A percentile compares a stretch with the other conserved stretches of the same genome.
Conservation (phyloP, 192 early-diverging fungal genomes). For the Diversispora eburnea region DNA sequence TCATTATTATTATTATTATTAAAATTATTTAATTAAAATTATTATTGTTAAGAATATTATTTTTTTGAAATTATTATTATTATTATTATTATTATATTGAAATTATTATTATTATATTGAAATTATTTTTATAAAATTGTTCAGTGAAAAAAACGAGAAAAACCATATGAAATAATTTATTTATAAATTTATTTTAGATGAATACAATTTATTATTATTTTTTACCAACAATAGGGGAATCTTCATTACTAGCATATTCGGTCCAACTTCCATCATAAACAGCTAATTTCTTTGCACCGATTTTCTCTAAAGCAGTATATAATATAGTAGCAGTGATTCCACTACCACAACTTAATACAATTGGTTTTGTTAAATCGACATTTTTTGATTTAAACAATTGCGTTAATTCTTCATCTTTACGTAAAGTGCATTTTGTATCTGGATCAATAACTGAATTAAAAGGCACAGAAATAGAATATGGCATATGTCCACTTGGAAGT, state of each 20-base stretch:
- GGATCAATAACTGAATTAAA: constrained; percentile 58
- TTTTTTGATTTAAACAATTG: constrained; percentile 55
- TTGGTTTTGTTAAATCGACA: constrained; percentile 65
- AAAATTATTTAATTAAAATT: too few species aligned
- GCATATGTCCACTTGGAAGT: constrained; percentile 79
- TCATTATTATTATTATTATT: too few species aligned
- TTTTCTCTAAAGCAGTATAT: constrained; percentile 70
- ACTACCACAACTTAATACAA: constrained; percentile 83
- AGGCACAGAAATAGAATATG: constrained; percentile 72
- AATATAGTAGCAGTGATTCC: constrained; percentile 84
- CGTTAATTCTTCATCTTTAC: constrained; percentile 49
- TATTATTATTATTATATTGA: too few species aligned
- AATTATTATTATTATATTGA: too few species aligned
- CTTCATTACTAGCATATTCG: constrained; percentile 73
- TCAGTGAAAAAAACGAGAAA: too few species aligned
- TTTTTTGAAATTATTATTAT: too few species aligned
- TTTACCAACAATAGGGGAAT: constrained; percentile 57
- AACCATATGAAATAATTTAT: too few species aligned
- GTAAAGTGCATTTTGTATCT: constrained; percentile 50
- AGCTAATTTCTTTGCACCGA: constrained; percentile 61
- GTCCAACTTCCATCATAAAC: constrained; percentile 93
- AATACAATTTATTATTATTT: not conserved
- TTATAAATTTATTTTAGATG: too few species aligned
- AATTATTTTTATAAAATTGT: too few species aligned
- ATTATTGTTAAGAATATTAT: too few species aligned